These are phyloP conservation scores for Saksenaea oblongispora DNA, from an alignment of 371 early-diverging fungal genomes.

Conservation along the genomic window DNA sequence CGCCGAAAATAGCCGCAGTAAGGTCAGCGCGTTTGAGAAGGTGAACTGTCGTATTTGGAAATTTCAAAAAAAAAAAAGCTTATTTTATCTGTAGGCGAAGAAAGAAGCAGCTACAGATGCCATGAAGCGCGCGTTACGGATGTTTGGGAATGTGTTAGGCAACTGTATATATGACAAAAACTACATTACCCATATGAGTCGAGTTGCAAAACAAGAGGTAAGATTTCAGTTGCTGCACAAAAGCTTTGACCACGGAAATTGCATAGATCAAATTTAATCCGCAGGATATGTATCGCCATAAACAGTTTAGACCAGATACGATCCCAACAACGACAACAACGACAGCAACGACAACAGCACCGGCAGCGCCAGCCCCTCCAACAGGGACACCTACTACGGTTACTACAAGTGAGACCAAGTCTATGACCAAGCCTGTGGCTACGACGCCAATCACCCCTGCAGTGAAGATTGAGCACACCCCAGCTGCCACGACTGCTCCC, in stretches of 20 bases:
- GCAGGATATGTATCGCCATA: constrained; percentile 27
- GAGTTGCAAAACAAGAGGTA: constrained; percentile 37
- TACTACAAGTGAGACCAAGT: not conserved
- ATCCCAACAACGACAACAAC: not conserved
- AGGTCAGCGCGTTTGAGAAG: constrained; percentile 88
- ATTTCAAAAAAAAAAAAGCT: not conserved
- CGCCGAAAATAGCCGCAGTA: constrained; percentile 82
- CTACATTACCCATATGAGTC: constrained; percentile 63
- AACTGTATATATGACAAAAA: constrained; percentile 96
- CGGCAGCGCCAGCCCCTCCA: not conserved
- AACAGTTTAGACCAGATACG: constrained; percentile 13
- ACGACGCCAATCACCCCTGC: not conserved
- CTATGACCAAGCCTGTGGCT: constrained; percentile 1
- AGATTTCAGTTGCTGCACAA: not conserved
- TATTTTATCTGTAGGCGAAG: constrained; percentile 59
- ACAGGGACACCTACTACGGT: not conserved
- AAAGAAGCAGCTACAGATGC: constrained; percentile 98
- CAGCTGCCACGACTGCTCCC: not conserved
- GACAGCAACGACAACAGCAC: not conserved
- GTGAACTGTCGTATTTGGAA: constrained; percentile 24
- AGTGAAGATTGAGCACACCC: not conserved
- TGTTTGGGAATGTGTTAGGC: constrained; percentile 95
- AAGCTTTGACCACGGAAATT: not conserved
- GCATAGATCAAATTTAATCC: constrained; percentile 27
- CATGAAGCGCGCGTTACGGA: constrained; percentile 89